Evolutionary conservation across 129 eudicot genomes (phyloP), one percentile per base, ranked within the genome.

Genomic region (Centella asiatica): DNA sequence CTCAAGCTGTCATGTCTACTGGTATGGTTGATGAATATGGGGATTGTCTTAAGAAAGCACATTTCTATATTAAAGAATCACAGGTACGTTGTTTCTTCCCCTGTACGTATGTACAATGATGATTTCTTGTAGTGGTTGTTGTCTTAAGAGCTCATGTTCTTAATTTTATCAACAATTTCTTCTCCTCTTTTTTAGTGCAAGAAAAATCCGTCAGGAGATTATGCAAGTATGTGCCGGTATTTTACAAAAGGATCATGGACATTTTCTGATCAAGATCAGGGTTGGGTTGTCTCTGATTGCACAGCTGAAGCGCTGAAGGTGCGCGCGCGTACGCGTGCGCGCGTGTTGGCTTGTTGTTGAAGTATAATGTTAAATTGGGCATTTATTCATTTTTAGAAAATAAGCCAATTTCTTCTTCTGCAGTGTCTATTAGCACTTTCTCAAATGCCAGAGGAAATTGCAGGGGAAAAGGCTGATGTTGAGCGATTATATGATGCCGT

Each of bases 211-310:
- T 27, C 13, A 0, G 88, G 94, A 15, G 94, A 81, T 65, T 81
- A 53, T 23, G 68, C 50, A 45, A 44, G 54, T 19, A 78, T 81
- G 85, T 81, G 82, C 64, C 79, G 85, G 36, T 81, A 78, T 20
- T 67, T 85, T 56, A 71, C 81, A 7, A 86, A 86, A 80, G 95
- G 95, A 10, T 45, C 84, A 1, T 86, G 95, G 95, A 66, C 95
- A 9, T 86, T 80, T 72, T 63, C 80, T 3, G 86, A 82, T 65
- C 89, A 77, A 79, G 95, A 86, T 75, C 84, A 86, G 12, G 90
- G 90, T 5, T 86, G 90, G 90, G 80, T 71, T 25, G 90, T 83
- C 44, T 80, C 90, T 1, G 90, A 86, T 46, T 86, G 90, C 75
- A 78, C 90, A 23, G 78, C 82, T 10, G 89, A 80, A 71, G 75